Percentiles rank a stretch among this genome's conserved stretches.
These are phyloP conservation scores for Suillus luteus DNA, from an alignment of 768 basidiomycete species.

Conservation along the genomic window DNA sequence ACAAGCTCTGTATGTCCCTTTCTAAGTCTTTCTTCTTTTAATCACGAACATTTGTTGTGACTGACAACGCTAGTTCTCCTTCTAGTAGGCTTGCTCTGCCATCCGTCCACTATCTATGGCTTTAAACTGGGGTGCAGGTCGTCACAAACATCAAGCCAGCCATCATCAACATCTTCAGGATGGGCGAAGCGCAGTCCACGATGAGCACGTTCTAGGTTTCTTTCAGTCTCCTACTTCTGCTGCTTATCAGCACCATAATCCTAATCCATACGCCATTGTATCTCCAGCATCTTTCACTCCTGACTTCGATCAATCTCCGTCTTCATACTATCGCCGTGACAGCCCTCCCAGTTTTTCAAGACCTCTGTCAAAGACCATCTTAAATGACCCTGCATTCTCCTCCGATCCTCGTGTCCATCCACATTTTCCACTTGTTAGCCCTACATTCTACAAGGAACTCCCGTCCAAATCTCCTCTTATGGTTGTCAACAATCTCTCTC, in stretches of 20 bases:
- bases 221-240: conserved; percentile 7
- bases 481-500: conserved; percentile 21
- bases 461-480: conserved; percentile 31
- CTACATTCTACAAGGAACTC: conserved; percentile 22
- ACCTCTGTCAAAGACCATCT: conserved; percentile 32
- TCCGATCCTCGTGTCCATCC: conserved; percentile 55
- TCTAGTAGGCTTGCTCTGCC: background rate
- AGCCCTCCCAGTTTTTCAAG: conserved; percentile 15
- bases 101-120: conserved; percentile 18
- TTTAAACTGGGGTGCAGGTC: conserved; percentile 14
- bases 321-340: conserved; percentile 1
- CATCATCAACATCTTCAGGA: conserved; percentile 1
- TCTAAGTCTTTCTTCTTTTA: conserved; percentile 10
- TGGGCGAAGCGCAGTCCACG: background rate
- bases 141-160: conserved; percentile 9
- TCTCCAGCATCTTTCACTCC: conserved; percentile 11
- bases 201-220: conserved; percentile 11
- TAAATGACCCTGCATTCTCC: conserved; percentile 62
- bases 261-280: conserved; percentile 12
- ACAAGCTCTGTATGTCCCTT: conserved; percentile 4
- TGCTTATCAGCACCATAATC: conserved; percentile 6
- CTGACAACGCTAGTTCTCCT: conserved; percentile 6
- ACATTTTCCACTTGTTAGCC: conserved; percentile 29
- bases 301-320: conserved; percentile 13
- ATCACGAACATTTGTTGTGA: background rate